Evolutionary conservation across 2,329 filamentous ascomycete genomes (phyloP).

Genomic region (Shiraia bambusicola): DNA sequence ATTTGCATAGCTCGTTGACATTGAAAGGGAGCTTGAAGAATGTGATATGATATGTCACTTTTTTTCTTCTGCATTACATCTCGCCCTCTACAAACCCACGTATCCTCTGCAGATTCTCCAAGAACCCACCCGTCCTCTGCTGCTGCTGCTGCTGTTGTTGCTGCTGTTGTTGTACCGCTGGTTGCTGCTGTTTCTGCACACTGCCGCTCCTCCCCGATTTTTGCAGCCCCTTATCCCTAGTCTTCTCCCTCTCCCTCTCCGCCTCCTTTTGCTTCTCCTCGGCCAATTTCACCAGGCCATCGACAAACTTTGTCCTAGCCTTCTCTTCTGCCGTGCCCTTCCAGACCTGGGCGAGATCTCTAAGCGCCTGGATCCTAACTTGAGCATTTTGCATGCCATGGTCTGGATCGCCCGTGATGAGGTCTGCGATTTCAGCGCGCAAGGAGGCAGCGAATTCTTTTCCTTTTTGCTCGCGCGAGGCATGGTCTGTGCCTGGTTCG

Average conservation of each 20-base stretch:
- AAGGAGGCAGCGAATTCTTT: conserved; percentile 74
- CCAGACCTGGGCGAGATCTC: conserved; percentile 79
- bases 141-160: conserved; percentile 15
- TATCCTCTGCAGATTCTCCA: conserved; percentile 45
- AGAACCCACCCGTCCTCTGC: conserved; percentile 36
- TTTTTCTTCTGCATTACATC: no score
- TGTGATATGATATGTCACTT: no score
- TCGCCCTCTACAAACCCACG: conserved; percentile 31
- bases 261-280: conserved; percentile 65
- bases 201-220: conserved; percentile 27
- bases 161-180: conserved; percentile 10
- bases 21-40: no score
- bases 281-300: conserved; percentile 75
- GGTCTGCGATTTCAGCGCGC: conserved; percentile 68
- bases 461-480: conserved; percentile 81
- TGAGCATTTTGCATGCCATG: conserved; percentile 74
- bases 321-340: conserved; percentile 95
- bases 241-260: conserved; percentile 41
- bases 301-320: conserved; percentile 77
- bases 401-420: conserved; percentile 58
- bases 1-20: no score
- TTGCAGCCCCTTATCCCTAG: conserved; percentile 17
- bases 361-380: conserved; percentile 72
- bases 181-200: conserved; percentile 16
- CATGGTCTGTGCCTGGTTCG: conserved; percentile 64